Conservation (phyloP, 768 basidiomycete species). For the Brasilioporus rufonigricans region DNA sequence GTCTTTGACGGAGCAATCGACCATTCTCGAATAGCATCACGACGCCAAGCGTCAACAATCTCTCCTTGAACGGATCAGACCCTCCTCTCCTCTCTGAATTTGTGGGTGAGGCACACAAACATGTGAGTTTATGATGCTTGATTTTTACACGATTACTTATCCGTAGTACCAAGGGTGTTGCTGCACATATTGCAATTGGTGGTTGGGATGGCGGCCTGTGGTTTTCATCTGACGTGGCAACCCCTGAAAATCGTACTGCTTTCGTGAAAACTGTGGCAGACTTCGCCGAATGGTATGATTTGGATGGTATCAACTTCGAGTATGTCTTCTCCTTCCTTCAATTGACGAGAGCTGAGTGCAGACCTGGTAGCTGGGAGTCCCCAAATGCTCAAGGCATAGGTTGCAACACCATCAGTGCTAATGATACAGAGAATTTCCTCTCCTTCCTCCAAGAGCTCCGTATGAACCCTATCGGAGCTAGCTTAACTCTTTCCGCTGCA, state of each 20-base stretch:
- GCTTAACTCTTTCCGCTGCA: slow-evolving; percentile 70
- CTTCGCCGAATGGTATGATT: slow-evolving; percentile 45
- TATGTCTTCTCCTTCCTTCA: slow-evolving; percentile 5
- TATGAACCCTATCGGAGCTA: slow-evolving; percentile 43
- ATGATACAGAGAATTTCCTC: slow-evolving; percentile 78
- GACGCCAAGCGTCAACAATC: background rate
- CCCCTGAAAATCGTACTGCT: slow-evolving; percentile 51
- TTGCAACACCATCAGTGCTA: slow-evolving; percentile 55
- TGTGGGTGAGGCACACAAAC: background rate
- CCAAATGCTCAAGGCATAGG: slow-evolving; percentile 64
- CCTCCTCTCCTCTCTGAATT: background rate
- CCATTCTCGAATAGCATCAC: background rate
- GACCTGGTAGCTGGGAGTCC: slow-evolving; percentile 78
- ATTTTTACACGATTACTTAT: background rate
- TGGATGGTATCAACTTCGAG: slow-evolving; percentile 53
- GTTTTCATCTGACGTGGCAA: slow-evolving; percentile 63
- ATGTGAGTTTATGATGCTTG: background rate
- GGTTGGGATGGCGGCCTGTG: slow-evolving; percentile 69
- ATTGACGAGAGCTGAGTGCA: background rate
- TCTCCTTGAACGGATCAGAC: background rate
- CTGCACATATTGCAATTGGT: slow-evolving; percentile 59
- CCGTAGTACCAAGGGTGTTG: slow-evolving; percentile 45
- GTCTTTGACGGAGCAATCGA: background rate
- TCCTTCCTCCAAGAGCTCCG: slow-evolving; percentile 71
- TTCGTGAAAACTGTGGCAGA: slow-evolving; percentile 57